Evolutionary conservation across 2,329 filamentous ascomycete genomes (phyloP).

Genomic region (Colletotrichum sidae): DNA sequence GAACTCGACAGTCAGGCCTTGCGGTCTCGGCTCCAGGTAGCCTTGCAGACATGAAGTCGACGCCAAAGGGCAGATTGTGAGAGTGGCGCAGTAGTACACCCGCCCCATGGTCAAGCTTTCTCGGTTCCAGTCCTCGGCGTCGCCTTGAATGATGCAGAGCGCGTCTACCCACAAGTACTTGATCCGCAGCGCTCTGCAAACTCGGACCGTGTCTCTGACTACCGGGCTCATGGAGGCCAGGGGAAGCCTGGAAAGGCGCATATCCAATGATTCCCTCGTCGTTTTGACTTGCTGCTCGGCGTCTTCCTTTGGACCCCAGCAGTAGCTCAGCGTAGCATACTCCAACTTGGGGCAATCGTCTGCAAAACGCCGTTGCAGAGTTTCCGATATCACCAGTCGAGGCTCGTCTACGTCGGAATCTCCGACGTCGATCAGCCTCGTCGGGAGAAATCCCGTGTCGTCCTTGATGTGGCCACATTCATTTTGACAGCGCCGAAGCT

Average conservation of each 20-base stretch:
- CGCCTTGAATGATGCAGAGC: constrained; percentile 46
- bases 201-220: constrained; percentile 2
- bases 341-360: background rate
- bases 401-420: background rate
- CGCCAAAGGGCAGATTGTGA: constrained; percentile 4
- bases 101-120: constrained; percentile 18
- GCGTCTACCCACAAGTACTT: constrained; percentile 46
- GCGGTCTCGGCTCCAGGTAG: background rate
- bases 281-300: constrained; percentile 6
- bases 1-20: background rate
- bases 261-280: background rate
- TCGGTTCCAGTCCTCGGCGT: constrained; percentile 37
- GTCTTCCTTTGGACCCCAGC: constrained; percentile 6
- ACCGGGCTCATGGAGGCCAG: background rate
- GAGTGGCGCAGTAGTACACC: constrained; percentile 10
- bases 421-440: constrained; percentile 9
- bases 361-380: background rate
- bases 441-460: background rate
- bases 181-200: constrained; percentile 36
- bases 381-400: background rate
- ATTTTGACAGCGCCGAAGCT: background rate
- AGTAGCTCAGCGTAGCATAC: constrained; percentile 18
- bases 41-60: constrained; percentile 10
- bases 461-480: background rate
- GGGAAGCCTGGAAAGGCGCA: background rate